Evolutionary conservation across 805 yeast genomes (phyloP).

Genomic region (Schizosaccharomyces lindneri): DNA sequence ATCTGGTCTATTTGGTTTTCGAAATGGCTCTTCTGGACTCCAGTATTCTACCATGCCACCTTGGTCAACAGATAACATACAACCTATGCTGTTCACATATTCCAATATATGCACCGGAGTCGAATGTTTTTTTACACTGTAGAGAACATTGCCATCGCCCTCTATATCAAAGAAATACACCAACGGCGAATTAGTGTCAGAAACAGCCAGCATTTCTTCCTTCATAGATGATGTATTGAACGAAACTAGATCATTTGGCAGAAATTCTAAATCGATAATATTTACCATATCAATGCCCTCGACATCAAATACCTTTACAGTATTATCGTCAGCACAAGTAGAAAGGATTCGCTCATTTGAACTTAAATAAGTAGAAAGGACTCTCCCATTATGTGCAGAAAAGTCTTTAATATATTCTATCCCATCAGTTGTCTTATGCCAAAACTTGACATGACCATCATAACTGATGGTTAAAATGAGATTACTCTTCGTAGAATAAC

Average conservation of each 20-base stretch:
- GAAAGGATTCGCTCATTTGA: constrained; percentile 12
- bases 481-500: constrained; percentile 4
- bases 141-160: constrained; percentile 5
- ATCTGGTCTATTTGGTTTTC: constrained; percentile 8
- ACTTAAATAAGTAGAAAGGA: constrained; percentile 7
- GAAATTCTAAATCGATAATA: constrained; percentile 7
- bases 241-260: constrained; percentile 13
- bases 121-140: constrained; percentile 10
- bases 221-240: constrained; percentile 7
- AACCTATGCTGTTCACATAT: constrained; percentile 10
- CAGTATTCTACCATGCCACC: constrained; percentile 18
- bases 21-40: constrained; percentile 9
- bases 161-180: constrained; percentile 11
- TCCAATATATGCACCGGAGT: constrained; percentile 9
- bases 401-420: constrained; percentile 16
- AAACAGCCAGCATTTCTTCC: constrained; percentile 6
- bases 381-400: constrained; percentile 9
- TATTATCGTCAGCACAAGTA: constrained; percentile 8
- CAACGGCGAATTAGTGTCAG: constrained; percentile 7
- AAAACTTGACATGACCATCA: constrained; percentile 17
- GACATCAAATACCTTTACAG: constrained; percentile 16
- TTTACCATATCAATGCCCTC: constrained; percentile 16
- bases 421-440: constrained; percentile 10
- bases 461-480: constrained; percentile 13
- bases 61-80: constrained; percentile 13